These are phyloP conservation scores for Sporormia fimetaria DNA, from an alignment of 495 filamentous ascomycete genomes.

Conservation along the genomic window DNA sequence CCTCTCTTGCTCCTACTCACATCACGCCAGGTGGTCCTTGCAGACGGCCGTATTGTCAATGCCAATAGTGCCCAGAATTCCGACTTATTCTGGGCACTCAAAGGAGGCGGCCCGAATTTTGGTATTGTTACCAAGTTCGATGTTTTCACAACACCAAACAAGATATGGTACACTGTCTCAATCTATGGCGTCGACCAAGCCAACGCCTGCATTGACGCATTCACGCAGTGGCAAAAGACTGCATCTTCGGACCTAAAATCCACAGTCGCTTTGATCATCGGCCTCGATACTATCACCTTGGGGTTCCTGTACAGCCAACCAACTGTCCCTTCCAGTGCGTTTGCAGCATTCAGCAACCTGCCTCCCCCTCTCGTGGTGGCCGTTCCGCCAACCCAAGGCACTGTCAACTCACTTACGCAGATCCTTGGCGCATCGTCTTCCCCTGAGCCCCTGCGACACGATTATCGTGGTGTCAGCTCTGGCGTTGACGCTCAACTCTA, in stretches of 20 bases:
- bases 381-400: slow-evolving; percentile 6
- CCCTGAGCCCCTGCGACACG: slow-evolving; percentile 10
- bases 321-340: background rate
- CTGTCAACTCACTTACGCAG: background rate
- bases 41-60: slow-evolving; percentile 23
- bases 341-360: slow-evolving; percentile 7
- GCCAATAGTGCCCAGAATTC: slow-evolving; percentile 30
- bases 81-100: slow-evolving; percentile 29
- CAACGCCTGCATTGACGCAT: slow-evolving; percentile 8
- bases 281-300: background rate
- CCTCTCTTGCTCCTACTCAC: background rate
- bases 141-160: too few species aligned
- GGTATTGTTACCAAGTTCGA: slow-evolving; percentile 41
- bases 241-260: slow-evolving; percentile 1
- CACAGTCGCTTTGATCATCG: slow-evolving; percentile 3
- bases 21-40: slow-evolving; percentile 10
- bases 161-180: slow-evolving; percentile 5
- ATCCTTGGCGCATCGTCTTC: background rate
- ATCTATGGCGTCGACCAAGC: slow-evolving; percentile 6
- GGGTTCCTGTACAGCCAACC: slow-evolving; percentile 7
- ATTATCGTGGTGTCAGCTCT: slow-evolving; percentile 23
- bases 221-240: slow-evolving; percentile 2
- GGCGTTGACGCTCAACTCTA: slow-evolving; percentile 26
- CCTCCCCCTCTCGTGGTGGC: background rate
- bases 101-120: slow-evolving; percentile 32